Evolutionary conservation across 148 eudicot species (phyloP).

Genomic region (Fagopyrum tataricum): DNA sequence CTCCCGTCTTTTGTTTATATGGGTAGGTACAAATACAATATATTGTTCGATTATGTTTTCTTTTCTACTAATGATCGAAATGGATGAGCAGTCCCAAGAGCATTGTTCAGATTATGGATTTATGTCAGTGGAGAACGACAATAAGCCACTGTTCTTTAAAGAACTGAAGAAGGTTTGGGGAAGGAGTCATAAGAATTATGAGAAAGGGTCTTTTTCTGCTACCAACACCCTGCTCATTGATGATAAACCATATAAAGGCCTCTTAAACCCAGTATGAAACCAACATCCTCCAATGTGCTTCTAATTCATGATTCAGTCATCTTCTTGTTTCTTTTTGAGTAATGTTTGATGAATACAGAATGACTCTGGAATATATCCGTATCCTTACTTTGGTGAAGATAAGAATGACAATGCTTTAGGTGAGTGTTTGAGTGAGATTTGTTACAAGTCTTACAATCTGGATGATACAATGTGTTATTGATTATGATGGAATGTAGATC

Average conservation of each 20-base stretch:
- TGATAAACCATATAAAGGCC: slow-evolving; percentile 30
- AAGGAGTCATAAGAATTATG: background rate
- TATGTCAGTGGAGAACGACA: slow-evolving; percentile 18
- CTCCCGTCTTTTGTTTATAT: background rate
- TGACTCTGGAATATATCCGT: slow-evolving; percentile 35
- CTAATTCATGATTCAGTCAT: background rate
- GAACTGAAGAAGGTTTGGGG: slow-evolving; percentile 33
- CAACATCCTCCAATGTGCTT: background rate
- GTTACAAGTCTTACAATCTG: background rate
- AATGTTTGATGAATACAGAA: slow-evolving; percentile 23
- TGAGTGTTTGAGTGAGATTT: background rate
- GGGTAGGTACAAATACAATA: no score
- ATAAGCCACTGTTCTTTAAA: slow-evolving; percentile 36
- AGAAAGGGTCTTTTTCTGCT: slow-evolving; percentile 16
- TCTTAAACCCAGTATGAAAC: slow-evolving; percentile 35
- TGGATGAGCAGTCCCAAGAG: slow-evolving; percentile 22
- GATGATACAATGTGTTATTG: background rate
- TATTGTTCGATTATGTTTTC: no score
- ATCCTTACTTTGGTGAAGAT: slow-evolving; percentile 18
- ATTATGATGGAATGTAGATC: slow-evolving; percentile 15
- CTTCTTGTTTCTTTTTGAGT: background rate
- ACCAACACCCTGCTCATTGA: slow-evolving; percentile 38
- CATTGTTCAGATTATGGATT: slow-evolving; percentile 31
- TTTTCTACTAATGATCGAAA: background rate
- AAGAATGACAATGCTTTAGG: slow-evolving; percentile 24